Percentiles rank a stretch among this genome's conserved stretches.
Evolutionary conservation across 352 stramenopile genomes (phyloP).

Genomic region (Elongisporangium prolatum): DNA sequence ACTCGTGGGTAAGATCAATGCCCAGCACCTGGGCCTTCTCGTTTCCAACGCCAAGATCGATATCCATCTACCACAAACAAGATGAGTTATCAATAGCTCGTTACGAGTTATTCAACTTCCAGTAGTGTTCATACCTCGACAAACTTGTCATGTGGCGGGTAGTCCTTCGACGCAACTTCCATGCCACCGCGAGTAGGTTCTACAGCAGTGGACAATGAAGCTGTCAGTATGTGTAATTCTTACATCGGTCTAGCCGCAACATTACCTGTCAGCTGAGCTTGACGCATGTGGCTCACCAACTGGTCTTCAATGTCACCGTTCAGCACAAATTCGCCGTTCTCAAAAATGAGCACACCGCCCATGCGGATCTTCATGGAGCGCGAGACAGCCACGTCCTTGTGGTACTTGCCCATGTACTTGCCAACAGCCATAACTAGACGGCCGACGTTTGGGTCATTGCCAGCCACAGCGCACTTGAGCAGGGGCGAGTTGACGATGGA

Average conservation of each 20-base stretch:
- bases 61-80: slow-evolving; percentile 66
- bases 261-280: slow-evolving; percentile 82
- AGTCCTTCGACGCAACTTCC: slow-evolving; percentile 81
- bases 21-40: slow-evolving; percentile 88
- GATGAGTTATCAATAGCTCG: too few species aligned
- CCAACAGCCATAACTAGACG: slow-evolving; percentile 94
- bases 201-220: not conserved
- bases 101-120: not conserved
- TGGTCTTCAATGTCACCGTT: slow-evolving; percentile 91
- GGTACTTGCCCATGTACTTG: slow-evolving; percentile 95
- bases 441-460: slow-evolving; percentile 98
- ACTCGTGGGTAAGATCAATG: slow-evolving; percentile 98
- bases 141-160: slow-evolving; percentile 93
- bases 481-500: slow-evolving; percentile 94
- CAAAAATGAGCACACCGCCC: slow-evolving; percentile 92
- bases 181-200: slow-evolving; percentile 72
- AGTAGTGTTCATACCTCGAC: slow-evolving; percentile 71
- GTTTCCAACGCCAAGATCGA: slow-evolving; percentile 90
- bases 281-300: slow-evolving; percentile 93
- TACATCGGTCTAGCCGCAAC: not conserved
- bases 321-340: slow-evolving; percentile 92
- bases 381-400: slow-evolving; percentile 76
- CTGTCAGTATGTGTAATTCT: not conserved
- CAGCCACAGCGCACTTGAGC: slow-evolving; percentile 97
- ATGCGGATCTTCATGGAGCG: slow-evolving; percentile 84